Evolutionary conservation across 2,329 filamentous ascomycete species (phyloP).

Genomic region (Monosporascus sp.): DNA sequence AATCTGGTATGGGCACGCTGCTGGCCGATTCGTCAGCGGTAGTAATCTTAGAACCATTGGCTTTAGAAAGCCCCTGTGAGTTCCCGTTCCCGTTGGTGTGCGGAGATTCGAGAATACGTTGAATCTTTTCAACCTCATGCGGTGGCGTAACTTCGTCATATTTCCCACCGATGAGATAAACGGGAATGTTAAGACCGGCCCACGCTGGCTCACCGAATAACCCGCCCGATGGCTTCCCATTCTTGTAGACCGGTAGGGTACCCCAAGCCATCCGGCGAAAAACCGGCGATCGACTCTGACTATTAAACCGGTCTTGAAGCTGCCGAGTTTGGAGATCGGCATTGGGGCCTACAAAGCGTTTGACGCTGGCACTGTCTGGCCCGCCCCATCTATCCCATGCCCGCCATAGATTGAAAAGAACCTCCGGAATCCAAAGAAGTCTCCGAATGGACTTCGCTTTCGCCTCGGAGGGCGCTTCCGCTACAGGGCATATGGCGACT

Average conservation of each 20-base stretch:
- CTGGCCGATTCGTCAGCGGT: neutral
- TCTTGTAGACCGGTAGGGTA: slow-evolving; percentile 54
- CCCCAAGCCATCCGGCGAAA: slow-evolving; percentile 79
- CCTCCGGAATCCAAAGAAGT: slow-evolving; percentile 63
- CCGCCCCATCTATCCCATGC: slow-evolving; percentile 76
- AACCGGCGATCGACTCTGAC: slow-evolving; percentile 74
- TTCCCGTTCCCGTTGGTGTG: slow-evolving; percentile 4
- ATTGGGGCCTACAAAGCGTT: slow-evolving; percentile 64
- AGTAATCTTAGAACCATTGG: neutral
- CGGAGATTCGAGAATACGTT: slow-evolving; percentile 28
- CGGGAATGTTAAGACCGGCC: slow-evolving; percentile 64
- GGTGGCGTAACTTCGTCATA: slow-evolving; percentile 72
- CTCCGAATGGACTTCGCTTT: slow-evolving; percentile 46
- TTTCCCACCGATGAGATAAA: slow-evolving; percentile 75
- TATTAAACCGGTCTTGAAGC: slow-evolving; percentile 71
- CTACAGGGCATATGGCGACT: slow-evolving; percentile 74
- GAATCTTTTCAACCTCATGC: slow-evolving; percentile 64
- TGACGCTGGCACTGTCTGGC: slow-evolving; percentile 69
- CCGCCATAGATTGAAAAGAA: slow-evolving; percentile 71
- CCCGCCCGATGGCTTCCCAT: slow-evolving; percentile 51
- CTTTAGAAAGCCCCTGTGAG: neutral
- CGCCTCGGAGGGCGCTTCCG: slow-evolving; percentile 54
- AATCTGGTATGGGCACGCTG: slow-evolving; percentile 31
- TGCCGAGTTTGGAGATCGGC: slow-evolving; percentile 61
- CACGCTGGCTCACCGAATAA: slow-evolving; percentile 67